Base-by-base conservation (phyloP, 805 yeast genomes). In the Nakazawaea peltata region DNA sequence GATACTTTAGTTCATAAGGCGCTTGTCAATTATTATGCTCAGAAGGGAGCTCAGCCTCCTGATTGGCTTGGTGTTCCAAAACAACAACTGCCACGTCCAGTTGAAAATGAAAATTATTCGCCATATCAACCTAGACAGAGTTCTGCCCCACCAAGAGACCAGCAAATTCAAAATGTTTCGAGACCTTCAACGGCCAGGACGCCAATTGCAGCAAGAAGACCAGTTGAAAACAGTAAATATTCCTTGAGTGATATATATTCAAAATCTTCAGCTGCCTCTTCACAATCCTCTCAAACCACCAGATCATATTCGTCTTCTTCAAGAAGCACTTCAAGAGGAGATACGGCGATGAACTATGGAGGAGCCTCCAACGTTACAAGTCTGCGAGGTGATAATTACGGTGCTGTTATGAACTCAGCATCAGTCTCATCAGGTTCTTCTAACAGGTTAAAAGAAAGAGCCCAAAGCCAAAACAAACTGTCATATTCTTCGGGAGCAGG, bases 1-100 rank as follows among this genome's bases (percentile, higher is more conserved):
- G 56, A 53, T 17, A 60, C 65, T 0, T 46, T 52, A 24, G 57
- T 60, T 1, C 56, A 55, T 30, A 45, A 42, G 19, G 54, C 64
- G 0, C 31, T 60, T 22, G 44, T 55, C 9, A 48, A 42, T 17
- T 54, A 39, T 33, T 59, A 48, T 40, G 41, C 42, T 15, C 45
- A 46, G 12, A 40, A 39, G 12, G 48, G 48, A 13, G 26, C 32
- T 11, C 36, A 33, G 6, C 26, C 38, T 6, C 65, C 65, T 0
- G 47, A 46, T 3, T 59, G 61, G 62, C 37, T 56, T 17, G 46
- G 40, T n/a, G 41, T 37, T 2, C 33, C 26, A 7, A 22, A 28
- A 10, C 34, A 19, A 13, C 17, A 12, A 10, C 23, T 11, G 13
- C 26, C 30, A 14, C 11, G 16, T 9, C 22, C 28, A 28, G 19